Base-by-base conservation (phyloP, 2,329 filamentous ascomycete species). In the Periconia sp. region DNA sequence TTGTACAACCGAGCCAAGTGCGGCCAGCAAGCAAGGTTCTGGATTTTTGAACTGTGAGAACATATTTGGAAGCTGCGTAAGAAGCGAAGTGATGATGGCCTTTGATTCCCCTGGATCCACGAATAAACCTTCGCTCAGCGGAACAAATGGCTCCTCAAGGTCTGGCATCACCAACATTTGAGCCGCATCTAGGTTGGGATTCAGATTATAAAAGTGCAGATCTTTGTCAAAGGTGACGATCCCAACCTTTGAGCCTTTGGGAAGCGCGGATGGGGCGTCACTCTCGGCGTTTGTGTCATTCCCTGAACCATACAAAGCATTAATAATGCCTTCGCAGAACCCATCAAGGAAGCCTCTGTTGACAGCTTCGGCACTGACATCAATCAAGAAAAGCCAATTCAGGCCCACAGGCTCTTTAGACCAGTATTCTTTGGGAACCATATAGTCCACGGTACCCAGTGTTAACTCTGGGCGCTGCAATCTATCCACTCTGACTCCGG, bases 111-210 rank as follows among this genome's bases (percentile, higher is more conserved):
- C 87, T 1, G 94, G 92, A 72, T 99, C 93, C 15, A 97, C 93
- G 72, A 97, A 97, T 10, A 99, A 81, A 15, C 93, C 92, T 53
- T 96, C 90, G 58, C 90, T 91, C 17, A 99, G 80, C 2, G 94
- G 92, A 15, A 97, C 86, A 71, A 99, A 99, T 0, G 94, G 94
- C 62, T 99, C 94, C 66, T 97, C 92, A 46, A 99, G 83, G 70
- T 99, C 94, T 3, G 94, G 90, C 91, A 99, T 96, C 47, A 99
- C 92, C 80, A 99, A 85, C 91, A 99, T 97, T 70, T 99, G 94
- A 10, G 94, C 91, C 75, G 92, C 87, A 51, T 94, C 88, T 41
- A 97, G 79, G 41, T 82, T 82, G 37, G 91, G 76, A 67, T 87
- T 91, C 64, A 96, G 86, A 68, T 97, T 97, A 80, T 97, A 99